Evolutionary conservation across 352 stramenopile species (phyloP), one percentile per base, ranked within the genome.

Genomic region (Sclerospora graminicola): DNA sequence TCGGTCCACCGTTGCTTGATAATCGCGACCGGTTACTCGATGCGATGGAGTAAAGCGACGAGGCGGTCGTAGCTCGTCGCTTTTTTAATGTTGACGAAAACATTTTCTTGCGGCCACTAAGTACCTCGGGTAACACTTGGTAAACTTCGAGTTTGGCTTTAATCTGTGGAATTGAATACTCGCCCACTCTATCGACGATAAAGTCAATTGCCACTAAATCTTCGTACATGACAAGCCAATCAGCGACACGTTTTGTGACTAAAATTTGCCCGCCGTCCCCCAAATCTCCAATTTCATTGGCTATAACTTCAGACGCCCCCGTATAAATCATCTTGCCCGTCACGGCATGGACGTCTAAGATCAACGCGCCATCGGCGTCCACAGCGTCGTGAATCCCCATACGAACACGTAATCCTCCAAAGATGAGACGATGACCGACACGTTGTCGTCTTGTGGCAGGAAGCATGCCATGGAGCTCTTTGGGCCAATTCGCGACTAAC

Each of bases 241-340:
- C 64, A 7, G 66, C 64, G 13, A 83, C 60, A 1, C 64, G 61
- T 31, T 66, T 66, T 2, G 69, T 82, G 4, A 80, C 51, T 0
- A 82, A 40, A 40, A 82, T 80, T 44, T 82, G 69, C 0, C 69
- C 69, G 10, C 69, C 69, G 30, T 64, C 62, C 3, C 69, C 69
- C 28, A 82, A 49, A 38, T 80, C 69, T 10, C 66, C 66, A 19
- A 82, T 64, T 40, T 79, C 66, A 32, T 70, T 67, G 0, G 63
- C 69, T 19, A 77, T 78, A 11, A 82, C 55, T n/a, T n/a, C n/a
- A n/a, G n/a, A n/a, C n/a, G n/a, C n/a, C n/a, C n/a, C n/a, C n/a
- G n/a, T n/a, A n/a, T 82, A 82, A 28, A 69, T 78, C 63, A 74
- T 76, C 32, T 77, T 77, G 26, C 64, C 60, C 9, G 69, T 82